Evolutionary conservation across 164 flowering plant genomes (phyloP).

Genomic region (Stephania cephalantha): DNA sequence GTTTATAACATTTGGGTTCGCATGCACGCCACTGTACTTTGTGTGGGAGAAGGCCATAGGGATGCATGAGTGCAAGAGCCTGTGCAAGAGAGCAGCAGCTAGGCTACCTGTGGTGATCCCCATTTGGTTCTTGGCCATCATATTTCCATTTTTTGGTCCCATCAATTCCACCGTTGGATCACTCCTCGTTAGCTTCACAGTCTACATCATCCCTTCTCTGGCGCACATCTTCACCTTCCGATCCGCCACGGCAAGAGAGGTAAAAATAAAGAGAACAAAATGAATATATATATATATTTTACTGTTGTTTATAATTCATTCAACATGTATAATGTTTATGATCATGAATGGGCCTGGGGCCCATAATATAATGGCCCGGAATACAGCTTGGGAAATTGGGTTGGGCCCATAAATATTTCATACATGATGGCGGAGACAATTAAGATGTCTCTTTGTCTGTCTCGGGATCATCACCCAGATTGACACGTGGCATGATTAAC

Average conservation of each 20-base stretch:
- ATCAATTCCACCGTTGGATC: slow-evolving; percentile 95
- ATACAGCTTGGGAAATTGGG: too few relatives aligned
- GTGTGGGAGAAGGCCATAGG: slow-evolving; percentile 99
- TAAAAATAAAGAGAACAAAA: slow-evolving; percentile 13
- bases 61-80: slow-evolving; percentile 86
- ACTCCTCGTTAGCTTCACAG: slow-evolving; percentile 94
- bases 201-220: slow-evolving; percentile 90
- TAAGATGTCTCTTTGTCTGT: background rate
- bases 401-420: too few relatives aligned
- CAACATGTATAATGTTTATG: too few relatives aligned
- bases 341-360: too few relatives aligned
- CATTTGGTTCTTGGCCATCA: slow-evolving; percentile 90
- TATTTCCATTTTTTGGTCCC: slow-evolving; percentile 97
- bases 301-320: too few relatives aligned
- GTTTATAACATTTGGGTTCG: slow-evolving; percentile 97
- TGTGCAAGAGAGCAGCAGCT: slow-evolving; percentile 85
- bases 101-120: slow-evolving; percentile 95
- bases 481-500: background rate
- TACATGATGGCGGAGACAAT: too few relatives aligned
- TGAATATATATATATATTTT: too few relatives aligned
- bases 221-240: slow-evolving; percentile 86
- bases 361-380: too few relatives aligned
- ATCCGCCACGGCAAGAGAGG: slow-evolving; percentile 84
- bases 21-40: slow-evolving; percentile 92
- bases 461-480: background rate